These are phyloP conservation scores for Talaromyces liani DNA, from an alignment of 495 filamentous ascomycete species.

Conservation along the genomic window DNA sequence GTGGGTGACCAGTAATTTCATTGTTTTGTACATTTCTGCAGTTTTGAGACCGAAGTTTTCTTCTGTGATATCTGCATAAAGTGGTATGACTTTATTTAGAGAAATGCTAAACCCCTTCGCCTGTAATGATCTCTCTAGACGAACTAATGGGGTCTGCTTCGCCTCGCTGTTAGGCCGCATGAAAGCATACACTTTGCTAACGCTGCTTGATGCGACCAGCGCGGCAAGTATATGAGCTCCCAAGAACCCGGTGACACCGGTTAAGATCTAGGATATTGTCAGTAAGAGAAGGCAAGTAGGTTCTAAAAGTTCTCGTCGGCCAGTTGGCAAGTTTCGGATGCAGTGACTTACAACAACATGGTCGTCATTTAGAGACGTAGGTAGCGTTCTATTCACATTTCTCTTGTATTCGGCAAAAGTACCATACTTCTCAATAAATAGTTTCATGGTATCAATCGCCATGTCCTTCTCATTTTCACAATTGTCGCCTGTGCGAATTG, in stretches of 20 bases:
- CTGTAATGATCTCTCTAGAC: conserved; percentile 28
- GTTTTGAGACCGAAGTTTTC: conserved; percentile 35
- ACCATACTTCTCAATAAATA: conserved; percentile 43
- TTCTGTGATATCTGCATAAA: conserved; percentile 31
- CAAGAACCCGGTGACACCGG: conserved; percentile 52
- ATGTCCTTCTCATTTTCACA: conserved; percentile 20
- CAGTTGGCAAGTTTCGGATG: too few relatives aligned
- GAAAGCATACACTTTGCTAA: conserved; percentile 46
- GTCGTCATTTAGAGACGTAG: conserved; percentile 13
- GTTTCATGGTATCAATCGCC: conserved; percentile 24
- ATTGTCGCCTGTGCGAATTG: conserved; percentile 27
- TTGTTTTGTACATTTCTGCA: conserved; percentile 18
- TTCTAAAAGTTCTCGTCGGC: too few relatives aligned
- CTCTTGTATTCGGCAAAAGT: conserved; percentile 21
- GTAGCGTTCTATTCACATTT: conserved; percentile 22
- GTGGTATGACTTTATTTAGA: conserved; percentile 27
- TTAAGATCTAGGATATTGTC: conserved; percentile 33
- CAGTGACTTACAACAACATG: conserved; percentile 33
- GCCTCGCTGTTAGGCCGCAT: conserved; percentile 29
- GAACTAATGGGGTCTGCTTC: conserved; percentile 15
- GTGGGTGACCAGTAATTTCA: conserved; percentile 34
- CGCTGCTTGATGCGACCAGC: conserved; percentile 34
- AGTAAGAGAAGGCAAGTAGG: too few relatives aligned
- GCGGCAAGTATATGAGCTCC: conserved; percentile 46
- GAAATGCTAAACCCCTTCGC: conserved; percentile 23